A percentile compares a stretch with the other conserved stretches of the same genome.
phyloP scores from a whole-genome alignment of 768 basidiomycete species.

The Boletus huronensis region DNA sequence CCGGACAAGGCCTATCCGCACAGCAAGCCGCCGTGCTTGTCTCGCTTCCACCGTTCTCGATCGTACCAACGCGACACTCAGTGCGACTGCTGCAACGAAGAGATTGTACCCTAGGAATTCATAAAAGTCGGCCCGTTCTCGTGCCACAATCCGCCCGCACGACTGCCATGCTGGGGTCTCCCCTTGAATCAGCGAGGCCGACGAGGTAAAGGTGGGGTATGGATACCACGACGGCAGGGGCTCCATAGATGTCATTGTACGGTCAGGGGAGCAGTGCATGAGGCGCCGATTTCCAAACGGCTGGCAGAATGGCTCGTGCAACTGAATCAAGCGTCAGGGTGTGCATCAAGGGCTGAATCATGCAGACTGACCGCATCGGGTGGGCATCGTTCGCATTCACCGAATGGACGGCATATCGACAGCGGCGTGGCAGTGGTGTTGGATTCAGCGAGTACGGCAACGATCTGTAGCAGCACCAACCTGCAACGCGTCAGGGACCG shows the following conservation, averaged over 20 bases:
- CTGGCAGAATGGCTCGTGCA: slow-evolving; percentile 86
- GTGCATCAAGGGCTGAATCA: slow-evolving; percentile 2
- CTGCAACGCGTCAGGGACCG: slow-evolving; percentile 9
- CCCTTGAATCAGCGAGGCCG: slow-evolving; percentile 30
- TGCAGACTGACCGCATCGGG: slow-evolving; percentile 48
- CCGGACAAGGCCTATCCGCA: slow-evolving; percentile 72
- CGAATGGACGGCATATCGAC: slow-evolving; percentile 50
- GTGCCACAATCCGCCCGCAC: slow-evolving; percentile 78
- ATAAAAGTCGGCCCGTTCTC: slow-evolving; percentile 84
- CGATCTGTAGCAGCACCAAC: slow-evolving; percentile 9
- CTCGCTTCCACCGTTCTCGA: slow-evolving; percentile 64
- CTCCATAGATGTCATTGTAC: slow-evolving; percentile 23
- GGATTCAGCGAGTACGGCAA: slow-evolving; percentile 3
- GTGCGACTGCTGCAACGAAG: slow-evolving; percentile 61
- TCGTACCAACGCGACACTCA: slow-evolving; percentile 64
- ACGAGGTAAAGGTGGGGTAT: slow-evolving; percentile 8
- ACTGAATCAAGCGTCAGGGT: slow-evolving; percentile 39
- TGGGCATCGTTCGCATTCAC: slow-evolving; percentile 62
- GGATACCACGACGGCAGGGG: slow-evolving; percentile 17
- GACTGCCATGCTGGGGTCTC: slow-evolving; percentile 88
- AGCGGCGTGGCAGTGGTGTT: not conserved
- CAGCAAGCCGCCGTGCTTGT: slow-evolving; percentile 81
- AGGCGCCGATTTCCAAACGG: slow-evolving; percentile 94
- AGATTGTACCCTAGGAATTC: slow-evolving; percentile 88
- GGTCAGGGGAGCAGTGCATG: slow-evolving; percentile 65